Evolutionary conservation across 2,329 filamentous ascomycete genomes (phyloP).

Genomic region (Aspergillus amoenus): DNA sequence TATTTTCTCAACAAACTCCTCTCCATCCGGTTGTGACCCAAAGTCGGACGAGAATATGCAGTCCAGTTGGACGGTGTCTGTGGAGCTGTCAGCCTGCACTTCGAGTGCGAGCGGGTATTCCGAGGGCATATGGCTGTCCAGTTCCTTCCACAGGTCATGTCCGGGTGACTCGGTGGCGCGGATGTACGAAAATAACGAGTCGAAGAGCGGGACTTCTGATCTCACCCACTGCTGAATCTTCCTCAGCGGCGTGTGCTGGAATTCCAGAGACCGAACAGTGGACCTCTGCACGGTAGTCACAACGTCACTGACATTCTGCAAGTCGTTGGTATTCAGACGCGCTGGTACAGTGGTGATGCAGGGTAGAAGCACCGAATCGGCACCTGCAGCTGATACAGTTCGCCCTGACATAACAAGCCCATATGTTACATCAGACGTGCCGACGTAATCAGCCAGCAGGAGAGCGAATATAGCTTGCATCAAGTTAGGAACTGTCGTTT

Average conservation of each 20-base stretch:
- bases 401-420: conserved; percentile 36
- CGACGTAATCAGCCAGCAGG: conserved; percentile 30
- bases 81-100: conserved; percentile 26
- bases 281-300: conserved; percentile 24
- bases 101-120: conserved; percentile 39
- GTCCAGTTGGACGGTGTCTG: conserved; percentile 24
- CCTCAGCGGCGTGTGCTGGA: conserved; percentile 37
- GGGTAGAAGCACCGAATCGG: conserved; percentile 34
- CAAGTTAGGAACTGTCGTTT: conserved; percentile 31
- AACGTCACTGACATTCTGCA: conserved; percentile 24
- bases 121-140: conserved; percentile 35
- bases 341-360: conserved; percentile 40
- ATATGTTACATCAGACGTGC: conserved; percentile 32
- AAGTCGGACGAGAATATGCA: conserved; percentile 29
- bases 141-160: conserved; percentile 28
- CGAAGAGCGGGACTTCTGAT: conserved; percentile 33
- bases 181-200: conserved; percentile 36
- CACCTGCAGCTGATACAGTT: conserved; percentile 29
- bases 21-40: conserved; percentile 19
- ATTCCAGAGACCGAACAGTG: conserved; percentile 30
- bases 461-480: conserved; percentile 36
- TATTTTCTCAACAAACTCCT: conserved; percentile 33
- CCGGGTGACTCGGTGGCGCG: conserved; percentile 13
- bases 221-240: conserved; percentile 37
- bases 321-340: conserved; percentile 26